Percentiles rank a stretch among this genome's conserved stretches.
These are phyloP conservation scores for Paragyromitra xinjiangensis DNA, from an alignment of 495 filamentous ascomycete species.

Conservation along the genomic window DNA sequence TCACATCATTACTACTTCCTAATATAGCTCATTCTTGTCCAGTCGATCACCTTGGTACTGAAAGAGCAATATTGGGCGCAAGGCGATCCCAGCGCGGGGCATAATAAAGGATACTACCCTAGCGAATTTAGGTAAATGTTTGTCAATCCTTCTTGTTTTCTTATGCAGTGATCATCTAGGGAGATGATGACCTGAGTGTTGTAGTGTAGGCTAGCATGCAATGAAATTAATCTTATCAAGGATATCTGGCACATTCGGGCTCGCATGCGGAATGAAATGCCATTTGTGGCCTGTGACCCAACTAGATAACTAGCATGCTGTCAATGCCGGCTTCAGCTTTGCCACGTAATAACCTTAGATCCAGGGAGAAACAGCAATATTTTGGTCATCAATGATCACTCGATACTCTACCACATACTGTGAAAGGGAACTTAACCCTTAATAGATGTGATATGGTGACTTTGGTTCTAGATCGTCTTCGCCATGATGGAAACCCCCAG, in stretches of 20 bases:
- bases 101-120: slow-evolving; percentile 14
- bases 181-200: slow-evolving; percentile 2
- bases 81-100: slow-evolving; percentile 8
- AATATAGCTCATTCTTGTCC: slow-evolving; percentile 11
- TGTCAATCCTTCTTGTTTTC: slow-evolving; percentile 36
- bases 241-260: slow-evolving; percentile 1
- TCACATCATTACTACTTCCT: background rate
- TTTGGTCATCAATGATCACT: slow-evolving; percentile 35
- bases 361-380: slow-evolving; percentile 1
- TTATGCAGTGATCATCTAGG: background rate
- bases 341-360: slow-evolving; percentile 27
- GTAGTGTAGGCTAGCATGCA: background rate
- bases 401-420: slow-evolving; percentile 5
- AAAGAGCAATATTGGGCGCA: slow-evolving; percentile 25
- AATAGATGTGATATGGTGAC: background rate
- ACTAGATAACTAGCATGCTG: background rate
- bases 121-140: slow-evolving; percentile 11
- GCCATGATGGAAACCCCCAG: too few species aligned
- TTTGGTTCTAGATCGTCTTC: background rate
- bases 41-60: slow-evolving; percentile 4
- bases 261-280: slow-evolving; percentile 5
- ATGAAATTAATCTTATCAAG: background rate
- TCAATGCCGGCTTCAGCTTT: background rate
- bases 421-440: background rate
- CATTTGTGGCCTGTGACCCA: background rate